Base-by-base conservation (phyloP, 169 alveolate genomes). In the Babesia ovata region DNA sequence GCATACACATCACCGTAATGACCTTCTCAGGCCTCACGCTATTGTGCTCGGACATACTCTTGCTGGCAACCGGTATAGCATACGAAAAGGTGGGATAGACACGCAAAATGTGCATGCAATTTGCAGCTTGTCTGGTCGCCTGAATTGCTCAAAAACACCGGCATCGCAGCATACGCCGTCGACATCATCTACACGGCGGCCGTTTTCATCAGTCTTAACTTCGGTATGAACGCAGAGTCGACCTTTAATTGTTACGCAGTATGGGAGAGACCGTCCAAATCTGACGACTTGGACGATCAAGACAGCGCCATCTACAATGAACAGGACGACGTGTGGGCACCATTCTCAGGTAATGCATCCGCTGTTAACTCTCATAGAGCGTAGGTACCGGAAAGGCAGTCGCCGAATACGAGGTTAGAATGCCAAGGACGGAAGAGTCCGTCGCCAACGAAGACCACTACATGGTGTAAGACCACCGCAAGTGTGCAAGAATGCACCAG, bases 311-410 rank as follows among this genome's bases (percentile, higher is more conserved):
- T 16, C 42, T 49, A 16, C 26, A 50, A 21, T 17, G 66, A 70
- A 21, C 65, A 79, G 28, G 71, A 79, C n/a, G 69, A 71, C 57
- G 69, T 79, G 7, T 79, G 87, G 87, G 59, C 60, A 49, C 87
- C 87, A 17, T 79, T 70, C 63, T 39, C 87, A n/a, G 87, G 77
- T 65, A 54, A 9, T 54, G 44, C 0, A 7, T n/a, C 26, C 9
- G 0, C 17, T n/a, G 26, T 2, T n/a, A 24, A 8, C 9, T 6
- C 28, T 19, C 65, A 67, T 8, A 14, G 4, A 2, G 42, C 12
- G 26, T 65, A 67, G 76, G 76, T 19, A 67, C 76, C 24, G 76
- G 76, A 11, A 67, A 50, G 56, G 65, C 65, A 19, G 22, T 67
- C 7, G 39, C 76, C 11, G 76, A 67, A 52, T 67, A 54, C 54